Evolutionary conservation across 23 red algal genomes (phyloP), one percentile per base, ranked within the genome.

Genomic region (Chondrus crispus): DNA sequence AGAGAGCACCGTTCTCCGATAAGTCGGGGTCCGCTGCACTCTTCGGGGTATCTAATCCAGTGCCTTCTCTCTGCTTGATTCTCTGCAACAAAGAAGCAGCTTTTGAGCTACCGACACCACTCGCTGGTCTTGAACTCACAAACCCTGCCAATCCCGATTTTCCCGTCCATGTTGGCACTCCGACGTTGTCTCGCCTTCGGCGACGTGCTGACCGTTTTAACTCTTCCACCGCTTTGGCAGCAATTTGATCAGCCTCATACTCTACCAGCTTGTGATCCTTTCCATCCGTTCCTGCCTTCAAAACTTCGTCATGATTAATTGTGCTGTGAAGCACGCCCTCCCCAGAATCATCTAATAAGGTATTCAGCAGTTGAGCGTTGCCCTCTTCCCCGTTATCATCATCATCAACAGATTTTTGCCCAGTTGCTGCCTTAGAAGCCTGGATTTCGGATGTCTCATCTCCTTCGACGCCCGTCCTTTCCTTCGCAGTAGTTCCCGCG

Each of bases 281-380:
- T 12, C 45, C 90, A 7, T 77, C 76, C 24, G 43, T 89, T 43
- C 92, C 85, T 19, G 88, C 91, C n/a, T 70, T 46, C 29, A 98
- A 54, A 41, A 98, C 74, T 28, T 39, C 92, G 69, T 98, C 96
- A 87, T 98, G 96, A 74, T 98, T 92, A 66, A 98, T 98, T 2
- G 92, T 92, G 75, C 92, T 95, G 32, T 92, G 92, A 2, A 98
- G 54, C 24, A 62, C 87, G 29, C 76, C 91, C 22, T 62, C 87
- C 18, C 49, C 53, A 47, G 26, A n/a, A 63, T 82, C 60, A 13
- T 95, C 91, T 58, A 98, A 88, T 8, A 98, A 62, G 40, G 78
- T 80, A 49, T 95, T 90, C 45, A 98, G 52, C 50, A 98, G 79
- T 24, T 47, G 62, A 66, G 84, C 88, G 24, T 92, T 93, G 18